Base-by-base conservation (phyloP, 345 rosid genomes). In the Corchorus capsularis region DNA sequence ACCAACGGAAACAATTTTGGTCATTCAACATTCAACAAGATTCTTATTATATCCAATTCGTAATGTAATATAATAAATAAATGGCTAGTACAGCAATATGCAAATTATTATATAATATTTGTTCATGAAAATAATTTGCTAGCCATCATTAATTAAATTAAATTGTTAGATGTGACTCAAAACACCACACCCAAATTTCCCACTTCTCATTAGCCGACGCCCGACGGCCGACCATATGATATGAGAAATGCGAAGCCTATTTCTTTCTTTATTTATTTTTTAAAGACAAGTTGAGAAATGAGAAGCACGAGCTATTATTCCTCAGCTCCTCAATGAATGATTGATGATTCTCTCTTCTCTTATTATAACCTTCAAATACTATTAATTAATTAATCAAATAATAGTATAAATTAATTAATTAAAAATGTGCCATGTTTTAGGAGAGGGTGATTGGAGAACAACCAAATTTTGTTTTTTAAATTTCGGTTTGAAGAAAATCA, bases 261-360 rank as follows among this genome's bases (percentile, higher is more conserved):
- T 27, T 27, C 27, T 27, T 27, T 27, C 1, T 27, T 27, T 12
- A 55, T 55, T 19, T 53, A 16, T 53, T 53, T 45, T 46, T 45
- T 3, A 47, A 7, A 32, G 16, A 16, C 52, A 32, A 67, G 7
- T 69, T 12, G 12, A 69, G 56, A 34, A 69, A 32, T 69, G 15
- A 52, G 39, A 60, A 27, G 39, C 39, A 60, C 41, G 60, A 69
- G 46, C 45, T 46, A 69, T 34, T 69, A 52, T 12, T 50, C 73
- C 27, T 50, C 52, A 10, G 46, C 16, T 32, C 56, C 45, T 15
- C 35, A 15, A 14, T 35, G 20, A 34, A 45, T 66, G 22, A 20
- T 20, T 13, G n/a, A 66, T 54, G n/a, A 54, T 39, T 39, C 43
- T 39, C 43, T 39, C 27, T 27, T 27, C 27, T 27, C 27, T 27